These are phyloP conservation scores for Nepenthes mirabilis DNA, from an alignment of 148 eudicot species.

Conservation along the genomic window DNA sequence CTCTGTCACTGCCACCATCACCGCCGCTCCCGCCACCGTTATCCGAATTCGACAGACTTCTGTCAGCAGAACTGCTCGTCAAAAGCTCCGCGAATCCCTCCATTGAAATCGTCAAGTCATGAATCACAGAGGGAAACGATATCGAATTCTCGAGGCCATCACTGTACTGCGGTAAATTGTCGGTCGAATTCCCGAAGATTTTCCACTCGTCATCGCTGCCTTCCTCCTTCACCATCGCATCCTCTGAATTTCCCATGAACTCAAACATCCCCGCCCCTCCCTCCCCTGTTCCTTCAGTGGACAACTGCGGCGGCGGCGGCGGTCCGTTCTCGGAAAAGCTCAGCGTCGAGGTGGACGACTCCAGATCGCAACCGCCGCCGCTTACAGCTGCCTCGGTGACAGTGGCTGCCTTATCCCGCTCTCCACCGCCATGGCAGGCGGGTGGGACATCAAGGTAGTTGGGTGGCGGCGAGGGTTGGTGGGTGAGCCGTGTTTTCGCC, in stretches of 20 bases:
- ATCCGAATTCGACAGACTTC: slow-evolving; percentile 10
- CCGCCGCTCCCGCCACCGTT: slow-evolving; percentile 6
- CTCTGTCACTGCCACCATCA: slow-evolving; percentile 6
- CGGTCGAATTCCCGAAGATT: not conserved
- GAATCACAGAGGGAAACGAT: slow-evolving; percentile 14
- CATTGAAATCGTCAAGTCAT: slow-evolving; percentile 11
- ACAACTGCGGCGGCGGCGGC: not conserved
- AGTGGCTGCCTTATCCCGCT: slow-evolving; percentile 9
- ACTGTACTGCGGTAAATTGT: not conserved
- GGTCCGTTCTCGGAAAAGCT: slow-evolving; percentile 43
- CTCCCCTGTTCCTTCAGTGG: slow-evolving; percentile 8
- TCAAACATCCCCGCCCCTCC: slow-evolving; percentile 27
- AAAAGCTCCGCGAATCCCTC: slow-evolving; percentile 68
- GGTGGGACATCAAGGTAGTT: slow-evolving; percentile 46
- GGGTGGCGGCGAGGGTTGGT: slow-evolving; percentile 8
- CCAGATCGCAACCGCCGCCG: slow-evolving; percentile 15
- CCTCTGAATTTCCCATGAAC: slow-evolving; percentile 29
- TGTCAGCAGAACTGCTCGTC: slow-evolving; percentile 22
- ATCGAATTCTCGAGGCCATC: slow-evolving; percentile 19
- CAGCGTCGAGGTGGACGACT: slow-evolving; percentile 70
- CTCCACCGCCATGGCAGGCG: slow-evolving; percentile 29
- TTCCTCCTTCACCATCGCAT: slow-evolving; percentile 30
- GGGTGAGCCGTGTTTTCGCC: not conserved
- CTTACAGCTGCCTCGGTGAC: slow-evolving; percentile 2
- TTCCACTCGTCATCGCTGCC: slow-evolving; percentile 15